Evolutionary conservation across 2,329 filamentous ascomycete genomes (phyloP).

Genomic region (Fusarium compactum): DNA sequence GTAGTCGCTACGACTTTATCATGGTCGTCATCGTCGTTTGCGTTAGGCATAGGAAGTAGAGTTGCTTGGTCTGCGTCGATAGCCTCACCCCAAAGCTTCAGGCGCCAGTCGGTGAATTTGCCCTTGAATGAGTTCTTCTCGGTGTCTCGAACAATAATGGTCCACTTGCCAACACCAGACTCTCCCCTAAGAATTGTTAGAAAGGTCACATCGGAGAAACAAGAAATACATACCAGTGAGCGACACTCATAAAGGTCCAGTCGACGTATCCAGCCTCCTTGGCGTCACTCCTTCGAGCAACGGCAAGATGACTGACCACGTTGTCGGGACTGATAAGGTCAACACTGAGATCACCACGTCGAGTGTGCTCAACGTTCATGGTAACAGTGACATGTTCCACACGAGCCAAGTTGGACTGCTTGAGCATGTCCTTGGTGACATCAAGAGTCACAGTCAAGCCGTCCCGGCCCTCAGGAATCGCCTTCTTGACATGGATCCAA

Average conservation of each 20-base stretch:
- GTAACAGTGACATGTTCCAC: constrained; percentile 96
- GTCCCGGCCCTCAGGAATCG: constrained; percentile 85
- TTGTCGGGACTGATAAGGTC: constrained; percentile 88
- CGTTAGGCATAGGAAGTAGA: constrained; percentile 83
- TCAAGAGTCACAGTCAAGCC: constrained; percentile 85
- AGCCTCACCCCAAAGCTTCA: constrained; percentile 93
- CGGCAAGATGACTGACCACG: constrained; percentile 85
- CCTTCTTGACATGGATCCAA: constrained; percentile 89
- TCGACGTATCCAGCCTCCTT: constrained; percentile 80
- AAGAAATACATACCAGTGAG: constrained; percentile 78
- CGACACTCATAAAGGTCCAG: constrained; percentile 99
- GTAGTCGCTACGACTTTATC: constrained; percentile 69
- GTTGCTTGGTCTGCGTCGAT: constrained; percentile 80
- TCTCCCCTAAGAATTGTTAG: constrained; percentile 77
- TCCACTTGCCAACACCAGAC: constrained; percentile 88
- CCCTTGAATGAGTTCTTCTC: constrained; percentile 81
- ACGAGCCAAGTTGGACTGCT: constrained; percentile 83
- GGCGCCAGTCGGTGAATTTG: constrained; percentile 88
- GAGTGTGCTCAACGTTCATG: constrained; percentile 92
- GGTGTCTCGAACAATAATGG: constrained; percentile 87
- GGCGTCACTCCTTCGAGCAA: constrained; percentile 76
- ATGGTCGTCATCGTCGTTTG: constrained; percentile 86
- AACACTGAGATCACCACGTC: constrained; percentile 91
- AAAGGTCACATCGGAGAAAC: not conserved
- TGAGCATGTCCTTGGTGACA: constrained; percentile 83